Evolutionary conservation across 2,329 filamentous ascomycete species (phyloP), one percentile per base, ranked within the genome.

Genomic region (Moelleriella libera): DNA sequence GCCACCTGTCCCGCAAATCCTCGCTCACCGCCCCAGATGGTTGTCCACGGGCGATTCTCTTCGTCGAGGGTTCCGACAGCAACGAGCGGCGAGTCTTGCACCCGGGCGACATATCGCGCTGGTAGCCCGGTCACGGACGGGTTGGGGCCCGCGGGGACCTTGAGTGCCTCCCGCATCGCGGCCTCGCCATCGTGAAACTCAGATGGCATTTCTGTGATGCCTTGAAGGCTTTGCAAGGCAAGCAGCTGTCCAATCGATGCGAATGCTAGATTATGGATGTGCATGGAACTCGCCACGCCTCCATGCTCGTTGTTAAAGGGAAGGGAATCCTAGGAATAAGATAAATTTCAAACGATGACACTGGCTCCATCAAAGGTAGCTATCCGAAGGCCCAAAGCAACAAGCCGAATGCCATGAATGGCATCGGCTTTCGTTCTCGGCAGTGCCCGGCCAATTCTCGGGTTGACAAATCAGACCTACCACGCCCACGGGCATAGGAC

Each of bases 41-140:
- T 83, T 12, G 82, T 83, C 87, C 87, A 94, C 1, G 84, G 85
- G 21, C 76, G 68, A 2, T 74, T 74, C 21, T 78, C 57, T 2
- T 65, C 62, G 57, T 92, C 86, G 1, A 89, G 64, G 0, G 84
- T 77, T 1, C 87, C 87, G 14, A 94, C 64, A 0, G 85, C 85
- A 11, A 92, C 68, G 6, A 92, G 68, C 1, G 85, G 80, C 0
- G 78, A 80, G 12, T 66, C 65, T 45, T 74, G 69, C 3, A 88
- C 70, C 51, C 85, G 74, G 51, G 71, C 67, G 1, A 70, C 76
- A 28, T 82, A 81, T 12, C 76, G 70, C 5, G 71, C 68, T 0
- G 78, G 78, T 1, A 92, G 71, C 47, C 78, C 78, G 1, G 73
- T 68, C 1, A 72, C 63, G 0, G 83, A 88, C 0, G 86, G 85